These are phyloP conservation scores for Phytophthora macrochlamydospora DNA, from an alignment of 352 stramenopile genomes.

Conservation along the genomic window DNA sequence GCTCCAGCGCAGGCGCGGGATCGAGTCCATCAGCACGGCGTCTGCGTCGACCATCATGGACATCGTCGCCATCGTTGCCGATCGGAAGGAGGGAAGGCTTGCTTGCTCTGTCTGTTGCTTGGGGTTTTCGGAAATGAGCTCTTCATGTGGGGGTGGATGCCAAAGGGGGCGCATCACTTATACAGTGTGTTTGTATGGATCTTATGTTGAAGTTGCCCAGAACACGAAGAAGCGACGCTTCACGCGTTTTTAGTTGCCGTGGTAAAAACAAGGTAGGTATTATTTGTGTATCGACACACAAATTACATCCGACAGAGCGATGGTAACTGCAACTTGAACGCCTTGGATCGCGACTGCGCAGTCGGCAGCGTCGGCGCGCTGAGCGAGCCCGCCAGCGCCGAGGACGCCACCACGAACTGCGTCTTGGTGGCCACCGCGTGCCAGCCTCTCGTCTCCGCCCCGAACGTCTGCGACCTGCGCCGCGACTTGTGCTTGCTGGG, in stretches of 20 bases:
- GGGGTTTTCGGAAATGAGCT: constrained; percentile 32
- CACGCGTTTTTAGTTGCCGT: constrained; percentile 26
- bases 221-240: not conserved
- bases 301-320: constrained; percentile 17
- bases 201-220: not conserved
- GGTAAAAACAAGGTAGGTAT: constrained; percentile 1
- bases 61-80: constrained; percentile 49
- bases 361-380: constrained; percentile 5
- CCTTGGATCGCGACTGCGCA: not conserved
- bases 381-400: constrained; percentile 5
- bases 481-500: too few relatives aligned
- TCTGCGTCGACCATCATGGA: constrained; percentile 48
- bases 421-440: constrained; percentile 56
- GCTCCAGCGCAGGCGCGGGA: constrained; percentile 77
- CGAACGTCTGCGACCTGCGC: too few relatives aligned
- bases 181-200: not conserved
- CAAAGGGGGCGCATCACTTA: too few relatives aligned
- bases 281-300: not conserved
- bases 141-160: not conserved
- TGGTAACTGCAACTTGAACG: constrained; percentile 33
- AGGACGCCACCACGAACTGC: constrained; percentile 39
- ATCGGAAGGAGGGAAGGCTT: constrained; percentile 5
- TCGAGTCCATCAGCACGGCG: constrained; percentile 49
- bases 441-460: constrained; percentile 22
- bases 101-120: constrained; percentile 12